These are phyloP conservation scores for Podospora fimiseda DNA, from an alignment of 495 filamentous ascomycete species.

Conservation along the genomic window DNA sequence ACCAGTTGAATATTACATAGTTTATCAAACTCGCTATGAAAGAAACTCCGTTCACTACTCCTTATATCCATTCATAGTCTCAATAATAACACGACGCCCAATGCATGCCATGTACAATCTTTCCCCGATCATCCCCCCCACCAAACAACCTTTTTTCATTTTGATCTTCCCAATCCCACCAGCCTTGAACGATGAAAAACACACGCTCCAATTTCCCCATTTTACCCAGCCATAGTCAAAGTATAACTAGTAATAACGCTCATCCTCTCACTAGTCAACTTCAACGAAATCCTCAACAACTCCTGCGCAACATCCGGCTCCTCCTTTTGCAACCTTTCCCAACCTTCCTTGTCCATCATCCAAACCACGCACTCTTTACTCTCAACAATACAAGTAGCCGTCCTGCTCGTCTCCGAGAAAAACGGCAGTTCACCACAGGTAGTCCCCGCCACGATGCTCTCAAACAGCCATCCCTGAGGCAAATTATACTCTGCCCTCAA, in stretches of 20 bases:
- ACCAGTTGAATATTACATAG: too few relatives aligned
- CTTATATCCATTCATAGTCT: too few relatives aligned
- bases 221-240: conserved; percentile 31
- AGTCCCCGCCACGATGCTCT: conserved; percentile 88
- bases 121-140: too few relatives aligned
- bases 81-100: too few relatives aligned
- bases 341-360: conserved; percentile 63
- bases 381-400: conserved; percentile 78
- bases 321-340: conserved; percentile 61
- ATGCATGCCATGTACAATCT: too few relatives aligned
- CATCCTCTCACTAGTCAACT: conserved; percentile 86
- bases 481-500: conserved; percentile 82
- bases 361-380: conserved; percentile 68
- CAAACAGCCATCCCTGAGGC: conserved; percentile 80
- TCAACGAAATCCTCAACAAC: conserved; percentile 74
- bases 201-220: conserved; percentile 1
- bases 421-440: conserved; percentile 96
- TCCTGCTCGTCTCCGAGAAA: conserved; percentile 81
- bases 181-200: too few relatives aligned
- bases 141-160: too few relatives aligned
- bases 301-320: conserved; percentile 75
- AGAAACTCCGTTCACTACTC: too few relatives aligned
- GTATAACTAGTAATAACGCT: conserved; percentile 68
- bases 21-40: too few relatives aligned
- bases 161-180: background rate